Evolutionary conservation across 768 basidiomycete species (phyloP), one percentile per base, ranked within the genome.

Genomic region (Leccinum barrowsii): DNA sequence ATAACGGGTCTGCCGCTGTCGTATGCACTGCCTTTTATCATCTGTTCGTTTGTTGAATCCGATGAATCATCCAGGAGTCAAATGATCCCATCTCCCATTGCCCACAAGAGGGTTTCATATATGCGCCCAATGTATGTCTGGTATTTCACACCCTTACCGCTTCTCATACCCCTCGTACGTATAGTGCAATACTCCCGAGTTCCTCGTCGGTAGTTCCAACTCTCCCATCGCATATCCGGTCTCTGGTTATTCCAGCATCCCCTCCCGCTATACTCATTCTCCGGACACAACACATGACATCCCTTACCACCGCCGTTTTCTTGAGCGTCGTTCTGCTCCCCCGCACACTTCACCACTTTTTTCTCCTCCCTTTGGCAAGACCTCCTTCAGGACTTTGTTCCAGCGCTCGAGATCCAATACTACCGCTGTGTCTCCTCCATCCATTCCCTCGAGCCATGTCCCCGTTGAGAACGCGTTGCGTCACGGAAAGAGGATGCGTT

Each of bases 201-300:
- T 73, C 54, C 70, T 70, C 6, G 70, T 54, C 22, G 73, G 72
- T 6, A 64, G 68, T 46, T 73, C 73, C 12, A 64, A 59, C 51
- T 74, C 73, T 48, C 68, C 65, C 6, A 24, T 74, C 42, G 72
- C 59, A 26, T 71, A 70, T 28, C 71, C 73, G 4, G 66, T 66
- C 24, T 58, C 58, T 49, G 73, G 72, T 35, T 73, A 73, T 54
- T 65, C 59, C 13, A 73, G 71, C 48, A 67, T 58, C 47, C 64
- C 68, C 60, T 56, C 57, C n/a, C 61, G 53, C 10, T 52, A 37
- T 53, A 44, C 34, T 28, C 57, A 13, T 21, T 21, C 15, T 7
- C 13, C 35, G 21, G 60, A 52, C 21, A 26, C 51, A 24, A 63
- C 54, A 46, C 28, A 53, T 11, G 55, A 55, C n/a, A 56, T 61